Base-by-base conservation (phyloP, 495 filamentous ascomycete genomes). In the Echria macrotheca region DNA sequence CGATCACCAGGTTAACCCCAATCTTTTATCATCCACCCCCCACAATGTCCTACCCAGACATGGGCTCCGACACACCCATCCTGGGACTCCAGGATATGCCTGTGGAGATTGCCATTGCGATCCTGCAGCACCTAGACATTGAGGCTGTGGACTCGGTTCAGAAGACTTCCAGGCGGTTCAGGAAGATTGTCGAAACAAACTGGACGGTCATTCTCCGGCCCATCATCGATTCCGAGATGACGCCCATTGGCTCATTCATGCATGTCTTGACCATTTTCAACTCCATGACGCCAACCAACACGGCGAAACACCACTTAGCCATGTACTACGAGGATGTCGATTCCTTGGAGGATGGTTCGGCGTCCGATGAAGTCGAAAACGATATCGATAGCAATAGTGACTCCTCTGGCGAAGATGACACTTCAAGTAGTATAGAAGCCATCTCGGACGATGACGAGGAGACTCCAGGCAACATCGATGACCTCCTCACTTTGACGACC, bases 211-310 rank as follows among this genome's bases (percentile, higher is more conserved):
- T 71, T 17, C 26, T 70, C 19, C 28, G 47, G 0, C 47, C 28
- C 1, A 53, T 68, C 14, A 44, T 74, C 22, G 35, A 56, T n/a
- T 35, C 65, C 26, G 77, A 87, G 54, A 85, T 80, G 56, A 74
- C 78, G 1, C 85, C 85, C 0, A 56, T 83, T 4, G 53, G 78
- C 29, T 77, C 79, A 51, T 74, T 83, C 46, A 69, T 80, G 49
- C 80, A 82, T 42, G 67, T 86, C 10, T 68, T 82, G 19, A 78
- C 78, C 23, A 40, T 39, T 41, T 51, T 35, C 26, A 50, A 38
- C 18, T 52, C 31, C 53, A 28, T 23, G 23, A 8, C n/a, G 4
- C 1, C 43, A 40, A 53, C 25, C 69, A 80, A 50, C 80, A 82
- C 44, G 14, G 42, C 24, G 9, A 14, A 28, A 11, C 8, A 18